A percentile compares a stretch with the other conserved stretches of the same genome.
Evolutionary conservation across 2,329 filamentous ascomycete genomes (phyloP).

Genomic region (Penicillium griseofulvum): DNA sequence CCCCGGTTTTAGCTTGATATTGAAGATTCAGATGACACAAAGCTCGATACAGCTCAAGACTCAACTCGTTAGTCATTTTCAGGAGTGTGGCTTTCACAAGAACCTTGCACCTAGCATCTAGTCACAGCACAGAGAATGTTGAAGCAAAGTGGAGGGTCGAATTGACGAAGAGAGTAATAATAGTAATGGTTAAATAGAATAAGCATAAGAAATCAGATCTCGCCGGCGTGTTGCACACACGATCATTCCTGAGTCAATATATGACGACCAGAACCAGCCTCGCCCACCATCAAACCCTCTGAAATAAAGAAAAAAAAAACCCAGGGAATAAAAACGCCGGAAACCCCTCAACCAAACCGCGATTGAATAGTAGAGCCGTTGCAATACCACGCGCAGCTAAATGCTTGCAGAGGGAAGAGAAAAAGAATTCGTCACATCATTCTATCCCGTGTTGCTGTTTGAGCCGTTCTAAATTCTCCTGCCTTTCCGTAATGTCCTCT

Average conservation of each 20-base stretch:
- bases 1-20: neutral
- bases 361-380: slow-evolving; percentile 30
- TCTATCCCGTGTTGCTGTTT: slow-evolving; percentile 98
- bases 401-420: slow-evolving; percentile 36
- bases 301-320: slow-evolving; percentile 27
- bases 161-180: slow-evolving; percentile 9
- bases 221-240: slow-evolving; percentile 3
- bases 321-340: slow-evolving; percentile 40
- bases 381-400: slow-evolving; percentile 30
- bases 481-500: slow-evolving; percentile 89
- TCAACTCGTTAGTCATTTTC: no score
- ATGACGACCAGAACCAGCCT: slow-evolving; percentile 16
- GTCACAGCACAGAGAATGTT: neutral
- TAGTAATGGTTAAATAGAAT: slow-evolving; percentile 16
- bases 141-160: slow-evolving; percentile 11
- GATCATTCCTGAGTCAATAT: slow-evolving; percentile 7
- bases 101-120: neutral
- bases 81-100: no score
- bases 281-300: slow-evolving; percentile 27
- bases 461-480: slow-evolving; percentile 96
- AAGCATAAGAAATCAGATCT: slow-evolving; percentile 16
- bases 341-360: slow-evolving; percentile 41
- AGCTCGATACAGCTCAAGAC: neutral
- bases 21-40: neutral
- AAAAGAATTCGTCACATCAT: slow-evolving; percentile 56